These are phyloP conservation scores for Thermochaetoides thermophila DNA, from an alignment of 495 filamentous ascomycete species.

Conservation along the genomic window DNA sequence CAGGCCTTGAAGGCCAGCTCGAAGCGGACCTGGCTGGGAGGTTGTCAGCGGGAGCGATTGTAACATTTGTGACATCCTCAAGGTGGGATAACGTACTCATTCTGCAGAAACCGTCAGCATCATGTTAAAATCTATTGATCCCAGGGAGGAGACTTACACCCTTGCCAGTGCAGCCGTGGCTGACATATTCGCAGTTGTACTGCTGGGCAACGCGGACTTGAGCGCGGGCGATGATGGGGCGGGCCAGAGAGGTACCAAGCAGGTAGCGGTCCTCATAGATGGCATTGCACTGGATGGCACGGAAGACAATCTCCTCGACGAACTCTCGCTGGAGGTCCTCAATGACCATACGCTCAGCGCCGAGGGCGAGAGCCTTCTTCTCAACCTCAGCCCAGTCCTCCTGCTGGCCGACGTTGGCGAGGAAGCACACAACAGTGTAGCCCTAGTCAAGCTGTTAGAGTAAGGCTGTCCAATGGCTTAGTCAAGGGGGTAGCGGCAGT, in stretches of 20 bases:
- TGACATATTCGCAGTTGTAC: constrained; percentile 50
- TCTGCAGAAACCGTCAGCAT: constrained; percentile 15
- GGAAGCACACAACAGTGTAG: constrained; percentile 26
- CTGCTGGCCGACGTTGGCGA: constrained; percentile 45
- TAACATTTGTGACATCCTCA: background rate
- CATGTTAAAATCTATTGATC: background rate
- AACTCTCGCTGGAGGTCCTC: constrained; percentile 61
- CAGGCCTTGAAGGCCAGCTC: constrained; percentile 34
- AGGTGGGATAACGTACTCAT: constrained; percentile 38
- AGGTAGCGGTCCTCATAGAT: constrained; percentile 76
- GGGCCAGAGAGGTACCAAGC: constrained; percentile 65
- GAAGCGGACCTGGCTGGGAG: constrained; percentile 55
- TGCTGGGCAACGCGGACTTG: constrained; percentile 52
- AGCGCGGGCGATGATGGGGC: constrained; percentile 76
- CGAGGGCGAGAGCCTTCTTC: constrained; percentile 53
- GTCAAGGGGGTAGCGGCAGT: background rate
- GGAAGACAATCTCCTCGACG: constrained; percentile 75
- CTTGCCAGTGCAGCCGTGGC: constrained; percentile 76
- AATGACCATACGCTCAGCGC: constrained; percentile 48
- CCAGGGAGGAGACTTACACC: constrained; percentile 22
- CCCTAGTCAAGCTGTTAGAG: constrained; percentile 4
- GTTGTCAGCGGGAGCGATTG: background rate
- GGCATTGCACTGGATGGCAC: constrained; percentile 77
- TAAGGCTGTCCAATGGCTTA: too few species aligned
- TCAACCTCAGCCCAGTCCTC: constrained; percentile 37